Percentiles rank a stretch among this genome's conserved stretches.
Conservation (phyloP, 1,284 basidiomycete species). For the Mycosarcoma maydis region DNA sequence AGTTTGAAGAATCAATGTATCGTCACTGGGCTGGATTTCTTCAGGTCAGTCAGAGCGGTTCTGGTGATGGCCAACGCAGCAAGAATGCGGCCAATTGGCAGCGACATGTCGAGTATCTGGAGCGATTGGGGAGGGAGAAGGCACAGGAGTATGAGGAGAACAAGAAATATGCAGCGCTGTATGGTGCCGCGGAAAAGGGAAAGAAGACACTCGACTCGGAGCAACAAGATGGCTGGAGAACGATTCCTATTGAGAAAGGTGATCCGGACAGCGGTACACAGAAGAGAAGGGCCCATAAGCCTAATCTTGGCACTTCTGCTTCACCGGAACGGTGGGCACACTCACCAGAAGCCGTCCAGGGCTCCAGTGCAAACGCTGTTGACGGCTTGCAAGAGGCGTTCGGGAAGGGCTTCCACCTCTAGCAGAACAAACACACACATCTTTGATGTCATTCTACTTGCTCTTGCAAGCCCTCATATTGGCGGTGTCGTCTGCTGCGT, state of each 20-base stretch:
- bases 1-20: constrained; percentile 13
- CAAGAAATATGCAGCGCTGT: neutral
- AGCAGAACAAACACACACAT: neutral
- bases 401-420: neutral
- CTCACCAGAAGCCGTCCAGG: neutral
- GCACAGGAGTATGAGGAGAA: neutral
- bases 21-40: constrained; percentile 7
- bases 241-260: neutral
- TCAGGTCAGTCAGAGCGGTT: neutral
- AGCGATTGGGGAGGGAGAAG: neutral
- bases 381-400: neutral
- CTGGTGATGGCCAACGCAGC: neutral
- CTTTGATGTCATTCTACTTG: too few relatives aligned
- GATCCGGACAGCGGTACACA: constrained; percentile 5
- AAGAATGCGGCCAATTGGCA: neutral
- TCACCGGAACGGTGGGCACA: neutral
- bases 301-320: neutral
- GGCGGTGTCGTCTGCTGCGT: too few relatives aligned
- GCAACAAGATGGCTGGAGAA: neutral
- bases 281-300: constrained; percentile 2
- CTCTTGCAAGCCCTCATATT: too few relatives aligned
- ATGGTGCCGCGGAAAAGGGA: neutral
- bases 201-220: neutral
- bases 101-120: neutral
- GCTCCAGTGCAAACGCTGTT: neutral